Evolutionary conservation across 257 asterid genomes (phyloP).

Genomic region (Gentiana macrophylla): DNA sequence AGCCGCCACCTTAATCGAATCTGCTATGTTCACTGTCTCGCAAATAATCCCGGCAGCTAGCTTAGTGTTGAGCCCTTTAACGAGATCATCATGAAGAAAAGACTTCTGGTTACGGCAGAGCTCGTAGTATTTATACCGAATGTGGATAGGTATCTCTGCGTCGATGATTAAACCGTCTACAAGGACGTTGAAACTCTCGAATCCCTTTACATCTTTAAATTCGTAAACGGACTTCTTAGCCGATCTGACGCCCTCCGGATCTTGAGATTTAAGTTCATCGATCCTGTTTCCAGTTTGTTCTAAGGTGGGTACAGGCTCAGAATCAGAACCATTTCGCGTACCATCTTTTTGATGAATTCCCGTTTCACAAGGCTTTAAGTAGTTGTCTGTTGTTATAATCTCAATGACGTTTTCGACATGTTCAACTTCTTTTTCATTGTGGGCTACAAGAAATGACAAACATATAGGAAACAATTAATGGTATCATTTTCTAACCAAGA

Average conservation of each 20-base stretch:
- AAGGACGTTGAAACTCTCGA: conserved; percentile 38
- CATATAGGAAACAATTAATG: no score
- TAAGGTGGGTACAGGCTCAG: no score
- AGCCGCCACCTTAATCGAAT: conserved; percentile 30
- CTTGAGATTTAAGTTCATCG: no score
- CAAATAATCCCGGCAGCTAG: conserved; percentile 42
- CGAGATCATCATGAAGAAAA: conserved; percentile 41
- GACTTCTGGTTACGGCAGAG: conserved; percentile 41
- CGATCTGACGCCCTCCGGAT: conserved; percentile 19
- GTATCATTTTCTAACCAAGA: no score
- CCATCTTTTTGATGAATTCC: no score
- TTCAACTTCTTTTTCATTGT: no score
- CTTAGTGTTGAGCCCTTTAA: conserved; percentile 40
- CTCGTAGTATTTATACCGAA: conserved; percentile 33
- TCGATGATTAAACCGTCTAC: conserved; percentile 39
- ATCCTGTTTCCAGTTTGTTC: no score
- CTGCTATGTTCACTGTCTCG: conserved; percentile 36
- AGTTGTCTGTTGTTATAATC: no score
- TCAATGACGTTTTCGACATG: no score
- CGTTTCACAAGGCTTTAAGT: no score
- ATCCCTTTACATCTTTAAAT: conserved; percentile 32
- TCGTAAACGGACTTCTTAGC: conserved; percentile 11
- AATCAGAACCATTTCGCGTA: no score
- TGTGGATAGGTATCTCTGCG: conserved; percentile 27
- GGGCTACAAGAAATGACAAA: no score